Base-by-base conservation (phyloP, 176 grass and related monocot species). In the Stipa capillata region DNA sequence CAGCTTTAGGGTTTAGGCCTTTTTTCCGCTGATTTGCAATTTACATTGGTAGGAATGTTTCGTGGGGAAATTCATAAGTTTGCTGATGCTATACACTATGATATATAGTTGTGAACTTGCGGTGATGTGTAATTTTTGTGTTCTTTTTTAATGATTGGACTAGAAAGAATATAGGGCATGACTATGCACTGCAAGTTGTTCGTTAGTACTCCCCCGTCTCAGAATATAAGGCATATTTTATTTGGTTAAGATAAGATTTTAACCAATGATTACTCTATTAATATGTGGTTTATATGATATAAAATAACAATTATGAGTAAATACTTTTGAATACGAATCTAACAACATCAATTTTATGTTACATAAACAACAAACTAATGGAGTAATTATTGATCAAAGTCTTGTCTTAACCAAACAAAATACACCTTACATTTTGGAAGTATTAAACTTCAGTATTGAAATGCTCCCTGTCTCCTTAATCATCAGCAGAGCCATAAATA, bases 391-490 rank as follows among this genome's bases (percentile, higher is more conserved):
- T n/a, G n/a, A n/a, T n/a, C n/a, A n/a, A n/a, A n/a, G n/a, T n/a
- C n/a, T n/a, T n/a, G n/a, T n/a, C n/a, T n/a, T n/a, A n/a, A n/a
- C n/a, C n/a, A n/a, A n/a, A n/a, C n/a, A n/a, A n/a, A n/a, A n/a
- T n/a, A n/a, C n/a, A n/a, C n/a, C n/a, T n/a, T n/a, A n/a, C n/a
- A n/a, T n/a, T n/a, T n/a, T n/a, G n/a, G 18, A 18, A 51, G 18
- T 51, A 51, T 36, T 59, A 41, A 74, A 74, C 25, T 65, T 33
- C 6, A 27, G 31, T 51, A 32, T 28, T 47, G 7, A 82, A 78
- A 86, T 82, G 39, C 55, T 74, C 32, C 45, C 0, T 86, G 73
- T 72, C 33, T 74, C 67, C 74, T 60, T 45, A 34, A 57, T 70
- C 79, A 73, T 55, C 40, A 47, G 23, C 83, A 74, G 21, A 45